Evolutionary conservation across 257 asterid genomes (phyloP).

Genomic region (Nicotiana tomentosiformis): DNA sequence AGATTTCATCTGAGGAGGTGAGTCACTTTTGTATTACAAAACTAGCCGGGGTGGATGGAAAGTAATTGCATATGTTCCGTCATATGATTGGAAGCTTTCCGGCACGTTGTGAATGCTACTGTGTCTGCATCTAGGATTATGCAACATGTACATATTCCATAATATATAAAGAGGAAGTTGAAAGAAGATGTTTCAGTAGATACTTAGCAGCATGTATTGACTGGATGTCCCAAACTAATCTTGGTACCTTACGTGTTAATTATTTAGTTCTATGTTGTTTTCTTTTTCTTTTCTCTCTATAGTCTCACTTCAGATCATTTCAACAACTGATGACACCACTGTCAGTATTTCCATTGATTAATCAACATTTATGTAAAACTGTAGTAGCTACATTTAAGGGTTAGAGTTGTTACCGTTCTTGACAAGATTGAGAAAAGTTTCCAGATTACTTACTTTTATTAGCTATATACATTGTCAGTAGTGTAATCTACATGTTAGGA

Average conservation of each 20-base stretch:
- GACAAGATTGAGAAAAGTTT: not conserved
- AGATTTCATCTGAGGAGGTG: conserved; percentile 62
- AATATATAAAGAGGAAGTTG: not conserved
- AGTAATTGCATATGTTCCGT: not conserved
- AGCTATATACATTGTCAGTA: not conserved
- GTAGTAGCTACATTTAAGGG: not conserved
- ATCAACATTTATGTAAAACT: not conserved
- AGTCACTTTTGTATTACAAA: not conserved
- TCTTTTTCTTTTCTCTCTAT: not conserved
- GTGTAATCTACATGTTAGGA: not conserved
- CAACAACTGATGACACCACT: not conserved
- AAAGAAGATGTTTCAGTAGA: not conserved
- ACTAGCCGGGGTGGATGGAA: not conserved
- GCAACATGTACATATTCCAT: not conserved
- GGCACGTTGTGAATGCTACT: not conserved
- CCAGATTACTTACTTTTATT: not conserved
- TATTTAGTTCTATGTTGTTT: not conserved
- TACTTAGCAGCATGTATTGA: not conserved
- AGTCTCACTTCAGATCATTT: not conserved
- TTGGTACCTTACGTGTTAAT: not conserved
- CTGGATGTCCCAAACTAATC: not conserved
- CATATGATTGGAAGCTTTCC: not conserved
- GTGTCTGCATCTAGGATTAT: not conserved
- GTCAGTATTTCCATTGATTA: not conserved
- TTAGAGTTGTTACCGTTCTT: not conserved